Evolutionary conservation across 1,284 basidiomycete species (phyloP), one percentile per base, ranked within the genome.

Genomic region (Athelia psychrophila): DNA sequence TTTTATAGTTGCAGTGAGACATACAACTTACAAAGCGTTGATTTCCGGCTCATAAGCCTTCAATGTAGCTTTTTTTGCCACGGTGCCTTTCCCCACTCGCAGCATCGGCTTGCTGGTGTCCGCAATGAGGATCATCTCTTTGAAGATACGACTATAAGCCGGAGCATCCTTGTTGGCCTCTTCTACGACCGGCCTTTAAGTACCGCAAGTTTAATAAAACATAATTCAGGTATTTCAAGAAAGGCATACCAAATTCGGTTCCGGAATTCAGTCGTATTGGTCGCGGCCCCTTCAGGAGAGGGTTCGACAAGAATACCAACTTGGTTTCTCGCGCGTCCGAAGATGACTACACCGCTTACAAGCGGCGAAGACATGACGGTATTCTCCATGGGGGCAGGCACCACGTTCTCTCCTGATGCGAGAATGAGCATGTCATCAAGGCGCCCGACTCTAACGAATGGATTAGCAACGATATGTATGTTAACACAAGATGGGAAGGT

Each of bases 141-240:
- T 55, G 49, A 57, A 58, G 10, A 64, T 53, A 16, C 61, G 45
- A 19, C 55, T 56, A 46, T 61, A 60, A 8, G 52, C 53, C 2
- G 61, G 61, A 2, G 59, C 52, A 18, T 49, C 38, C 10, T 38
- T 44, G 38, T 60, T 62, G 1, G 60, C 61, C 30, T 49, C 50
- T 46, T 59, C 54, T 13, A 63, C 50, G 19, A 40, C 50, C 3
- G 60, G 58, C 59, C 59, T 50, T 8, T 23, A 42, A 42, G 22
- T 42, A 10, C 8, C 38, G 16, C 38, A 16, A 42, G n/a, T 42
- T 42, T 10, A 30, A n/a, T n/a, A n/a, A n/a, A n/a, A n/a, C n/a
- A n/a, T n/a, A n/a, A n/a, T n/a, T n/a, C n/a, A n/a, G n/a, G n/a
- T n/a, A n/a, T n/a, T n/a, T n/a, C n/a, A n/a, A n/a, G n/a, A 19